Evolutionary conservation across 495 filamentous ascomycete species (phyloP).

Genomic region (Xylaria bambusicola): DNA sequence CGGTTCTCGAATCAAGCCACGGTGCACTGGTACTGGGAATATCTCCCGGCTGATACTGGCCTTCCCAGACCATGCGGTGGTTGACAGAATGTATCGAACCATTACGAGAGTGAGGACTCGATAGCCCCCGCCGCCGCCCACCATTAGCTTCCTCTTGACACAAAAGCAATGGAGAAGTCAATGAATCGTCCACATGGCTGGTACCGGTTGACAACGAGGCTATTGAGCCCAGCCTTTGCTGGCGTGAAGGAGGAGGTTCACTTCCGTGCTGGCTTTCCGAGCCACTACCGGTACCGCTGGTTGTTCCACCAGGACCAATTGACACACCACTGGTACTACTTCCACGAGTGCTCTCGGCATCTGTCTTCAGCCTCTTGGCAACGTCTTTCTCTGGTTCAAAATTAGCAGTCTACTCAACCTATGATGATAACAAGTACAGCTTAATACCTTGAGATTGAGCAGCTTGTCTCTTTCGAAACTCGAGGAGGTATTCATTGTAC

Average conservation of each 20-base stretch:
- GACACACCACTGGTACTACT: constrained; percentile 37
- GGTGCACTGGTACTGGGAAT: constrained; percentile 11
- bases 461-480: constrained; percentile 70
- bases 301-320: constrained; percentile 37
- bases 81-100: constrained; percentile 16
- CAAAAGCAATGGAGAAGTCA: constrained; percentile 35
- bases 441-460: constrained; percentile 43
- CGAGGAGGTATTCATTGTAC: constrained; percentile 67
- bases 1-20: constrained; percentile 30
- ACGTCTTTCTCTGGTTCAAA: constrained; percentile 44
- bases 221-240: constrained; percentile 42
- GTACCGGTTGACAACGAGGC: constrained; percentile 33
- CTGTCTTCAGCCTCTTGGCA: constrained; percentile 44
- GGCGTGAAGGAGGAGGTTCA: constrained; percentile 44
- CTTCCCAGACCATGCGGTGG: constrained; percentile 26
- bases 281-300: constrained; percentile 41
- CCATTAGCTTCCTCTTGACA: constrained; percentile 22
- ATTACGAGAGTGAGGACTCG: constrained; percentile 31
- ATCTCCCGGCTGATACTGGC: constrained; percentile 24
- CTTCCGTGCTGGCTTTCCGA: constrained; percentile 47
- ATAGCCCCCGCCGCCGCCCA: constrained; percentile 27
- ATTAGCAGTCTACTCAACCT: not conserved
- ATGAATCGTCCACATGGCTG: constrained; percentile 34
- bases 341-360: constrained; percentile 31
- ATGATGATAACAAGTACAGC: not conserved